A percentile compares a stretch with the other conserved stretches of the same genome.
Conservation (phyloP, 495 filamentous ascomycete species). For the Xylaria telfairii region DNA sequence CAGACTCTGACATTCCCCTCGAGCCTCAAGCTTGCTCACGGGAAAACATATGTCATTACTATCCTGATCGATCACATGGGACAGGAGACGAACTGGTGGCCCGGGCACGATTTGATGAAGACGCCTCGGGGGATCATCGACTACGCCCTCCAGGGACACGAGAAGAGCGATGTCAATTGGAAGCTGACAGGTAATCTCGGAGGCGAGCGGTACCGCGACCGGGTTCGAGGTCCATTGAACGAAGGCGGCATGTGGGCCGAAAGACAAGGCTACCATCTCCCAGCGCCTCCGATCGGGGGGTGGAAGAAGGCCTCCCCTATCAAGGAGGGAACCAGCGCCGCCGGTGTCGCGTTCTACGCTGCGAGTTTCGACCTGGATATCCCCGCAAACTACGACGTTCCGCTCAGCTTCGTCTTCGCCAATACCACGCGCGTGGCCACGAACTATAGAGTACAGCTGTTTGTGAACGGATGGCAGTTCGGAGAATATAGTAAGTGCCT, state of each 20-base stretch:
- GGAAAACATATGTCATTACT: slow-evolving; percentile 66
- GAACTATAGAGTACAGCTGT: slow-evolving; percentile 66
- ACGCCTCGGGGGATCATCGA: slow-evolving; percentile 71
- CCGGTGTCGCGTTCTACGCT: slow-evolving; percentile 70
- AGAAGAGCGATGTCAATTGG: slow-evolving; percentile 62
- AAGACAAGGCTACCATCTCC: slow-evolving; percentile 72
- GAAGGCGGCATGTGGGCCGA: slow-evolving; percentile 76
- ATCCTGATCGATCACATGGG: slow-evolving; percentile 78
- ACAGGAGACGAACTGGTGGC: slow-evolving; percentile 62
- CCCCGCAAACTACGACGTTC: slow-evolving; percentile 63
- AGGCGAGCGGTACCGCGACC: slow-evolving; percentile 73
- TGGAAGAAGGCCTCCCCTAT: slow-evolving; percentile 59
- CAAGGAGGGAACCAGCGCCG: slow-evolving; percentile 52
- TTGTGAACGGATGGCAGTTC: slow-evolving; percentile 79
- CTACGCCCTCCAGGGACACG: slow-evolving; percentile 57
- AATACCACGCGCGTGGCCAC: slow-evolving; percentile 49
- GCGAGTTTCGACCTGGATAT: slow-evolving; percentile 64
- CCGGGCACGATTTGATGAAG: slow-evolving; percentile 70
- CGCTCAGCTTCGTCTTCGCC: slow-evolving; percentile 65
- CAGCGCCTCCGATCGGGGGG: slow-evolving; percentile 57
- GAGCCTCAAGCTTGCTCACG: slow-evolving; percentile 52
- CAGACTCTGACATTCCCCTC: slow-evolving; percentile 62
- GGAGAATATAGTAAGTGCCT: slow-evolving; percentile 62
- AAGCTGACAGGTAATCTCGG: slow-evolving; percentile 81
- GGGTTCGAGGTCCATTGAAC: slow-evolving; percentile 73